A percentile compares a stretch with the other conserved stretches of the same genome.
phyloP scores from a whole-genome alignment of 31 red algal species.

The Porphyra umbilicalis region DNA sequence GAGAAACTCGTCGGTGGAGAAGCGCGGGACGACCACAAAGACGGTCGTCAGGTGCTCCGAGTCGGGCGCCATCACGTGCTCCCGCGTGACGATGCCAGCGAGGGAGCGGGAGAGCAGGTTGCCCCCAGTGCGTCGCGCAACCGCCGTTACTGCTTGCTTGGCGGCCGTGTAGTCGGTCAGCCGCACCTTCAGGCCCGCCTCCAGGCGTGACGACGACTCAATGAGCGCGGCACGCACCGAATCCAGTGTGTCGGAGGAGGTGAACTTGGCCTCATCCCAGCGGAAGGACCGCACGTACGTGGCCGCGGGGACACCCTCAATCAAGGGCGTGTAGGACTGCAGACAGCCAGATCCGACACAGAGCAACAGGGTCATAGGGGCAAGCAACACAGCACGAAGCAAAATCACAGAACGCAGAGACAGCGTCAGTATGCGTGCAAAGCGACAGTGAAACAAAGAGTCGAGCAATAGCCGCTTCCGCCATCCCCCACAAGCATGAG shows the following conservation, averaged over 20 bases:
- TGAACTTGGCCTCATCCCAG: constrained; percentile 85
- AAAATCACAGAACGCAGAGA: too few species aligned
- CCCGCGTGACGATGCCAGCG: constrained; percentile 41
- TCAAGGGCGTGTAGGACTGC: constrained; percentile 6
- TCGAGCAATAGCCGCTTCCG: too few species aligned
- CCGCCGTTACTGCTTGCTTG: constrained; percentile 47
- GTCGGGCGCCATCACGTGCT: constrained; percentile 31
- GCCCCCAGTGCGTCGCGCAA: constrained; percentile 58
- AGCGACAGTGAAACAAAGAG: too few species aligned
- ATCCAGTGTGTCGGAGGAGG: constrained; percentile 51
- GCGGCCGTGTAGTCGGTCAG: constrained; percentile 48
- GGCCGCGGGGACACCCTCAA: constrained; percentile 49
- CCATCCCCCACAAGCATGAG: too few species aligned
- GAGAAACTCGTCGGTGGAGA: constrained; percentile 44
- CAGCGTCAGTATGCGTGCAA: too few species aligned
- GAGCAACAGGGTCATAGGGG: too few species aligned
- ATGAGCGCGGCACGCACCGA: constrained; percentile 46
- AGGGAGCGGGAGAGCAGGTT: constrained; percentile 73
- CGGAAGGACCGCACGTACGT: constrained; percentile 63
- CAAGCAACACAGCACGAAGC: too few species aligned
- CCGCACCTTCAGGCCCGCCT: constrained; percentile 82
- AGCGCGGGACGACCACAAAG: constrained; percentile 72
- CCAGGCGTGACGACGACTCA: constrained; percentile 55
- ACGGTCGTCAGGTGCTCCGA: constrained; percentile 78
- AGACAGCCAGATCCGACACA: too few species aligned